These are phyloP conservation scores for Pestalotiopsis sp. DNA, from an alignment of 2,329 filamentous ascomycete species.

Conservation along the genomic window DNA sequence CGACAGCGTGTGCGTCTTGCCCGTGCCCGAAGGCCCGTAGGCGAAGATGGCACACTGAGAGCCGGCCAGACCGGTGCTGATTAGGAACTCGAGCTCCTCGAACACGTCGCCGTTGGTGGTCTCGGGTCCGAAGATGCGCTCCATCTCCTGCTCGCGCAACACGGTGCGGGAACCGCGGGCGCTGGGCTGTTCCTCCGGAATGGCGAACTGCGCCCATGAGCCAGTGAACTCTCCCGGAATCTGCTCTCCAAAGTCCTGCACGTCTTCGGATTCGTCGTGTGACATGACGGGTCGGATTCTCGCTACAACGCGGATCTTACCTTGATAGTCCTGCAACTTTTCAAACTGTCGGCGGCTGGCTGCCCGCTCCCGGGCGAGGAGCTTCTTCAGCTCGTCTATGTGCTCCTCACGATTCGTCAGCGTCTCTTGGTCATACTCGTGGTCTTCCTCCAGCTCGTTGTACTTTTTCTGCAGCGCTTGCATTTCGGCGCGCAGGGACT, in stretches of 20 bases:
- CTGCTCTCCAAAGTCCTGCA: background rate
- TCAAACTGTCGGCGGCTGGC: background rate
- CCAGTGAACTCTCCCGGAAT: background rate
- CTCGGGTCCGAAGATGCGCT: constrained; percentile 1
- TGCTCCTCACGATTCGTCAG: no score
- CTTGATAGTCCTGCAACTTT: background rate
- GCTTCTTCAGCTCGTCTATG: background rate
- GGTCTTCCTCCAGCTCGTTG: no score
- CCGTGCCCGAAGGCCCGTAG: background rate
- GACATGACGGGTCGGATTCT: background rate
- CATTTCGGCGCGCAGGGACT: no score
- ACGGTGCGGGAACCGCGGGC: background rate
- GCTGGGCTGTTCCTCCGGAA: background rate
- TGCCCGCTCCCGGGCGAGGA: background rate
- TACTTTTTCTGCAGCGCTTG: no score
- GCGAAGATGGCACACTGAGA: background rate
- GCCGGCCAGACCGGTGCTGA: background rate
- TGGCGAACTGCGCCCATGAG: background rate
- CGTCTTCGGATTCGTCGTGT: background rate
- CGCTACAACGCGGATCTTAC: background rate
- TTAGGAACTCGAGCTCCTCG: background rate
- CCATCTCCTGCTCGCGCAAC: background rate
- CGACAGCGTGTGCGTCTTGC: background rate
- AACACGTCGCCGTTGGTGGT: background rate
- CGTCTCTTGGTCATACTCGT: no score